Conservation (phyloP, 352 stramenopile genomes). For the Pythium volutum region DNA sequence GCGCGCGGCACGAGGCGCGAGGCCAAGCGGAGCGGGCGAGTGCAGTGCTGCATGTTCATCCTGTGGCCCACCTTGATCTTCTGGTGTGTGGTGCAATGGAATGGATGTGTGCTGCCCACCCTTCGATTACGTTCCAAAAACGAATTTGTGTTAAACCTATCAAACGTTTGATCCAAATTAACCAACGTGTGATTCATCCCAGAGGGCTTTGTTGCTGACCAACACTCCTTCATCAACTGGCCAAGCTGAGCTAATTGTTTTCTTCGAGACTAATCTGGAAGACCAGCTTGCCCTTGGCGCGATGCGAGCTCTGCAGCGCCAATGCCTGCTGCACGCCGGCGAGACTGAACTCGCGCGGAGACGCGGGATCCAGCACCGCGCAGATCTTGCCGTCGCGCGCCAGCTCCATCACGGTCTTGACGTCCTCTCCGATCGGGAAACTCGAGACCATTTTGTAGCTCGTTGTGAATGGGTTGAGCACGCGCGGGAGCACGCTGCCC, state of each 20-base stretch:
- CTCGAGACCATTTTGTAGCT: constrained; percentile 32
- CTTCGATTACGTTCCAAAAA: constrained; percentile 25
- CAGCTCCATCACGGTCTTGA: constrained; percentile 44
- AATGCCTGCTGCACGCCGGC: constrained; percentile 56
- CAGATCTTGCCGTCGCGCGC: constrained; percentile 42
- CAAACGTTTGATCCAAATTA: constrained; percentile 11
- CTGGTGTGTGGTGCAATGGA: neutral
- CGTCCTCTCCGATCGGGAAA: constrained; percentile 35
- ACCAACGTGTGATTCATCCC: constrained; percentile 13
- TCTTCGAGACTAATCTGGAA: constrained; percentile 33
- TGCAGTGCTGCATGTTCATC: constrained; percentile 9
- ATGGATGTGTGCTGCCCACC: neutral
- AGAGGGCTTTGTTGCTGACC: neutral
- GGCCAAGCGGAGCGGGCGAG: constrained; percentile 11
- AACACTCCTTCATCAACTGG: neutral
- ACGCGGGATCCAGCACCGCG: constrained; percentile 55
- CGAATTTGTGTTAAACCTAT: constrained; percentile 27
- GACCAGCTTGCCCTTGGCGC: constrained; percentile 80
- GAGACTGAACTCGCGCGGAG: constrained; percentile 65
- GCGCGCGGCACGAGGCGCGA: constrained; percentile 7
- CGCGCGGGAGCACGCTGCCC: constrained; percentile 20
- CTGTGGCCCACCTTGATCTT: neutral
- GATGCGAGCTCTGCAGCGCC: constrained; percentile 51
- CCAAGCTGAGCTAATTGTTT: constrained; percentile 11
- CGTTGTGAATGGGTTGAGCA: constrained; percentile 33